Conservation (phyloP, 2,329 filamentous ascomycete genomes). For the Colletotrichum theobromicola region DNA sequence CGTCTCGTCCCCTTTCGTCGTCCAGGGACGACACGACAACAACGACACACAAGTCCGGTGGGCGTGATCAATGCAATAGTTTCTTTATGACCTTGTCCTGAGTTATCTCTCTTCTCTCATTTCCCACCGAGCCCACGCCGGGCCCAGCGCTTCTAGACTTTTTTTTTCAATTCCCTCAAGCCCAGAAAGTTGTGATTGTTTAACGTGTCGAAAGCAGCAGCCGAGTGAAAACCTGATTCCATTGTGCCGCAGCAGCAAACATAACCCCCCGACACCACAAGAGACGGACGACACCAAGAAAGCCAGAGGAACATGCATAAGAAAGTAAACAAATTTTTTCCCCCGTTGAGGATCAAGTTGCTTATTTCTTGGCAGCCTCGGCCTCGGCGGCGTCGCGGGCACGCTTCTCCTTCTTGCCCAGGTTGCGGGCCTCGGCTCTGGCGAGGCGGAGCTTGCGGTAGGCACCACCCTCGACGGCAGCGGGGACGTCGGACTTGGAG, state of each 20-base stretch:
- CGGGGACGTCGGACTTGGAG: conserved; percentile 81
- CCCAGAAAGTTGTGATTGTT: conserved; percentile 14
- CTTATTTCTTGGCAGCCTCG: conserved; percentile 86
- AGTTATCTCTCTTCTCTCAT: conserved; percentile 15
- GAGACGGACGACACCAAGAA: conserved; percentile 12
- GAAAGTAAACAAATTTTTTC: not conserved
- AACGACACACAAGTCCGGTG: not conserved
- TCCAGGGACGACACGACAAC: not conserved
- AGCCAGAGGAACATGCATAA: conserved; percentile 2
- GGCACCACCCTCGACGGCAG: conserved; percentile 79
- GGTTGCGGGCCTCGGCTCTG: conserved; percentile 81
- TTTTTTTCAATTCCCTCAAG: conserved; percentile 13
- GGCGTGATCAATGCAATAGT: conserved; percentile 21
- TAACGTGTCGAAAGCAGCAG: conserved; percentile 21
- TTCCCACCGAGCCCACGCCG: conserved; percentile 18
- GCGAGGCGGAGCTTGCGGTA: conserved; percentile 86
- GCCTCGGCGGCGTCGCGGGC: conserved; percentile 86
- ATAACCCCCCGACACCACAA: conserved; percentile 18
- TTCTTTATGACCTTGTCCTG: conserved; percentile 24
- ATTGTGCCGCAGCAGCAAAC: conserved; percentile 19
- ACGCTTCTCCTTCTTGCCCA: conserved; percentile 92
- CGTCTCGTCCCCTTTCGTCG: not conserved
- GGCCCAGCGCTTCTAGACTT: conserved; percentile 16
- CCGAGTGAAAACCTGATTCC: conserved; percentile 14
- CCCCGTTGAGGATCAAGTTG: conserved; percentile 18